These are phyloP conservation scores for Trametes sp. DNA, from an alignment of 1,284 basidiomycete species.

Conservation along the genomic window DNA sequence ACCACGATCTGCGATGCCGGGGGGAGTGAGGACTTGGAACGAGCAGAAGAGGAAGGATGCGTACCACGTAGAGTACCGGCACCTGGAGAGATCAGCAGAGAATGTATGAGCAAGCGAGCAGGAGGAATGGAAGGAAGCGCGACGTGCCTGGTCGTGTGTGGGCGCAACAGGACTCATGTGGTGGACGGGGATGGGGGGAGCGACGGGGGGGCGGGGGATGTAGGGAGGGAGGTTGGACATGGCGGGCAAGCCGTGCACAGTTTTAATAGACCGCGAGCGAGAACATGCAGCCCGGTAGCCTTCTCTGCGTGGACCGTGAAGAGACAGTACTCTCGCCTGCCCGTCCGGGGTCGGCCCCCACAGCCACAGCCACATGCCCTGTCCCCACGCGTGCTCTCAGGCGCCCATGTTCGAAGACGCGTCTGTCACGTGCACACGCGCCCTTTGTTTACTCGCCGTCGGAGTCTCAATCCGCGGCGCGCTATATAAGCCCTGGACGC, in stretches of 20 bases:
- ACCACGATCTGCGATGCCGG: constrained; percentile 76
- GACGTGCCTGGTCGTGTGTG: constrained; percentile 42
- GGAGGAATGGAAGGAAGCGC: constrained; percentile 11
- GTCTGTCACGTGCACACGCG: constrained; percentile 39
- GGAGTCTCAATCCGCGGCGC: constrained; percentile 43
- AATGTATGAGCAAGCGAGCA: constrained; percentile 6
- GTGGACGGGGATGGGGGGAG: constrained; percentile 30
- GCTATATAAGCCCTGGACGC: constrained; percentile 41
- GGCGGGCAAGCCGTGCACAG: constrained; percentile 19
- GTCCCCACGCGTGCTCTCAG: constrained; percentile 9
- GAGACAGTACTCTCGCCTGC: too few species aligned
- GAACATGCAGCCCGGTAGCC: constrained; percentile 20
- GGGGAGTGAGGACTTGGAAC: constrained; percentile 8
- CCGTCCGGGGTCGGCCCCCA: neutral
- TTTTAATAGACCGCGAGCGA: constrained; percentile 18
- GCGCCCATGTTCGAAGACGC: constrained; percentile 32
- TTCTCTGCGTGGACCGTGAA: constrained; percentile 11
- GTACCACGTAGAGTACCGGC: constrained; percentile 70
- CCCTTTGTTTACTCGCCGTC: constrained; percentile 39
- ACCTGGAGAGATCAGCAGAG: constrained; percentile 38
- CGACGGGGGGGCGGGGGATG: constrained; percentile 39
- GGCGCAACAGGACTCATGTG: constrained; percentile 41
- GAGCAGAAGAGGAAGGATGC: constrained; percentile 41
- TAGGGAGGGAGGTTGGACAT: constrained; percentile 36
- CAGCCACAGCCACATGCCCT: constrained; percentile 19